Base-by-base conservation (phyloP, 139 green algal genomes). In the Chlamydomonas sp. region DNA sequence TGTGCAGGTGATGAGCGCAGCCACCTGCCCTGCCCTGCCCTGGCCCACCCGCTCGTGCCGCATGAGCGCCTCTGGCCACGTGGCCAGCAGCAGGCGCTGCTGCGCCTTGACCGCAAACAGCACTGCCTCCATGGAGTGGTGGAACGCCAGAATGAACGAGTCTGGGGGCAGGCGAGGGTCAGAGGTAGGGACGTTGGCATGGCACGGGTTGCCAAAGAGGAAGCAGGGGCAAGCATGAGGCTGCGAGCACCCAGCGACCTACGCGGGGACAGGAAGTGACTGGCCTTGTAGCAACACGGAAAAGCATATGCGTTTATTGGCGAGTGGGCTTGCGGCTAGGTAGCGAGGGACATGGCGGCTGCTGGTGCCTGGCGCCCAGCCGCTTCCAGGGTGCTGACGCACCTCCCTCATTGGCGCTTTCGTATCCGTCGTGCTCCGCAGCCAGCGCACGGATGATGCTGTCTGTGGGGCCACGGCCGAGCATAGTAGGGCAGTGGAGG, bases 401-500 rank as follows among this genome's bases (percentile, higher is more conserved):
- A 87, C 83, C 83, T 15, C 84, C 84, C 64, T 88, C 84, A 17
- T 83, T 83, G 75, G 75, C 75, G 1, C 60, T 67, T 64, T 88
- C 84, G 58, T 83, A 88, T 0, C 84, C 84, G 17, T 88, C 84
- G 57, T 88, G 84, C 49, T 73, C 16, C 4, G 71, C 74, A 20
- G 73, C 83, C 73, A 87, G 72, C 2, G 62, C 75, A 1, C 83
- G 72, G 3, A 87, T 59, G 61, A 77, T 87, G 14, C 20, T 62
- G 63, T 87, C 83, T 87, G 83, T 9, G 57, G 8, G 9, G 62
- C 15, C 77, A 10, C 9, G 5, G 15, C 31, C 31, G 31, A 49
- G 31, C 31, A 49, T 49, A 49, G 31, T 49, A 49, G 31, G 31
- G 31, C 31, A 49, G 31, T 49, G 31, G 31, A 14, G 66, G 66